Evolutionary conservation across 352 stramenopile species (phyloP).

Genomic region (Elongisporangium anandrum): DNA sequence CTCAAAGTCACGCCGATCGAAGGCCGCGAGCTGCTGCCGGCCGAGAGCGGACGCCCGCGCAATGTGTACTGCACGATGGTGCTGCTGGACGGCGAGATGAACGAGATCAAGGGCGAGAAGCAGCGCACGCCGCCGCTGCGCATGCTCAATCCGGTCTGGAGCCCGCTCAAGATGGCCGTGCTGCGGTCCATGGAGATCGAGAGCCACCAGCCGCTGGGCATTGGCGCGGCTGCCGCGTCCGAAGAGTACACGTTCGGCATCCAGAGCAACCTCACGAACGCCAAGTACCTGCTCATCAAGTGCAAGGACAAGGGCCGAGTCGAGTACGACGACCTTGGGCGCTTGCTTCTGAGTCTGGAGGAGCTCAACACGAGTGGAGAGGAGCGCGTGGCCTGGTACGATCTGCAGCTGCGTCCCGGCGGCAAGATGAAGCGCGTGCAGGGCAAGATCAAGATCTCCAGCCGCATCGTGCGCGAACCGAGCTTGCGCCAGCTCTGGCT

Average conservation of each 20-base stretch:
- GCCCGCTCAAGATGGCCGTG: constrained; percentile 74
- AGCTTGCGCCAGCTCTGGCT: constrained; percentile 83
- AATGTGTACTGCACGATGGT: constrained; percentile 85
- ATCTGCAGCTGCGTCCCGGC: constrained; percentile 74
- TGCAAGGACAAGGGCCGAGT: constrained; percentile 88
- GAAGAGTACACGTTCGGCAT: constrained; percentile 89
- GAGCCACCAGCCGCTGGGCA: constrained; percentile 81
- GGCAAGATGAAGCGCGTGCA: constrained; percentile 85
- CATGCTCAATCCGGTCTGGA: constrained; percentile 69
- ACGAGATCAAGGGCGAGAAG: constrained; percentile 86
- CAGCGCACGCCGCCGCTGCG: constrained; percentile 71
- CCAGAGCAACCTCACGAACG: constrained; percentile 61
- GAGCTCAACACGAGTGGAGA: constrained; percentile 82
- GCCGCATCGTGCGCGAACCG: constrained; percentile 79
- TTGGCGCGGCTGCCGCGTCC: constrained; percentile 69
- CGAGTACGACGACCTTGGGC: constrained; percentile 75
- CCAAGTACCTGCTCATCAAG: constrained; percentile 83
- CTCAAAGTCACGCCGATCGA: constrained; percentile 88
- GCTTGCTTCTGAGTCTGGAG: constrained; percentile 73
- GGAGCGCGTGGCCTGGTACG: constrained; percentile 82
- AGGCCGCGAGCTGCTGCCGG: constrained; percentile 58
- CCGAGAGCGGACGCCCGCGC: constrained; percentile 44
- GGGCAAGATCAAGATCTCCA: constrained; percentile 79
- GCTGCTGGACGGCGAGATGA: constrained; percentile 78
- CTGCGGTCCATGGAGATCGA: constrained; percentile 79